Evolutionary conservation across 371 early-diverging fungal species (phyloP), one percentile per base, ranked within the genome.

Genomic region (Zopfochytrium polystomum): DNA sequence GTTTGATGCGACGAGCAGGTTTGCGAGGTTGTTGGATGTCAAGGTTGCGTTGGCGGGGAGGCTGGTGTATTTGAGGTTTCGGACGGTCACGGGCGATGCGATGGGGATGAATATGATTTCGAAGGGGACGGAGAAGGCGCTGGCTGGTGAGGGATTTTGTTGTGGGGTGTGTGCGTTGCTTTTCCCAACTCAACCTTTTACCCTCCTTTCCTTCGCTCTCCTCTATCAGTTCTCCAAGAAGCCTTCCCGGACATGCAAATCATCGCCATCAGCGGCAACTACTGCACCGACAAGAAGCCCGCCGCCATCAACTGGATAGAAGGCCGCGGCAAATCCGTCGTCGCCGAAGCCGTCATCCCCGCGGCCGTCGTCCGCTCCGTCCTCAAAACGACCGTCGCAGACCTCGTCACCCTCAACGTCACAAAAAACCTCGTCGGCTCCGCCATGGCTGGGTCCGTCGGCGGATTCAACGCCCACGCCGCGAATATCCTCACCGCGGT

Each of bases 21-120:
- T 93, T 68, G 96, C 92, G 25, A 84, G 88, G 65, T 76, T 96
- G 31, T 35, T 65, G 42, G 79, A 80, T 57, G 71, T 95, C 65
- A 93, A 95, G 82, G 80, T 89, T 1, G 85, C 90, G 0, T 49
- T 95, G 25, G 92, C 93, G 13, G 96, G 96, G 18, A 81, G 85
- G 38, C 75, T 91, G 45, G 79, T 90, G 2, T 96, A 80, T 62
- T 83, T 93, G 45, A 85, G 96, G 22, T 96, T 96, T 77, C 77
- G 86, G 2, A 93, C 96, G 0, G 81, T 87, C 2, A 96, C 98
- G 1, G 98, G 98, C 51, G 98, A 97, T 76, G 98, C 98, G 5
- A 97, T 97, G 98, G 98, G 98, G 27, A 97, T 97, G 98, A 97
- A 97, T 77, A 97, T 97, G 98, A 95, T 96, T 47, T 95, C 96